Percentiles rank a stretch among this genome's conserved stretches.
Evolutionary conservation across 2,329 filamentous ascomycete species (phyloP).

Genomic region (Ilyonectria sp.): DNA sequence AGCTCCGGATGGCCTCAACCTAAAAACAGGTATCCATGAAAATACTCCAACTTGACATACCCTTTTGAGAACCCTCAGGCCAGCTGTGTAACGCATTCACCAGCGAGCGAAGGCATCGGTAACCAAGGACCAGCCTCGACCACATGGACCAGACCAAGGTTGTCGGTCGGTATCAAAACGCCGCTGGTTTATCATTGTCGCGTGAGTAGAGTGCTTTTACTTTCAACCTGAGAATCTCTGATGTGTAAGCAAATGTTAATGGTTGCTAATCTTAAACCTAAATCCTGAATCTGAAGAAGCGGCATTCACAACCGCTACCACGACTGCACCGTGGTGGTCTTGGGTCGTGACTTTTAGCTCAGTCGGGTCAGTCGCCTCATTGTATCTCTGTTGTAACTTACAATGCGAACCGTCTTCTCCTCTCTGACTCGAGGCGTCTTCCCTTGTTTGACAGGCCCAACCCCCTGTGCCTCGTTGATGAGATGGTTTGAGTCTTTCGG

Average conservation of each 20-base stretch:
- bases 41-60: background rate
- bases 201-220: background rate
- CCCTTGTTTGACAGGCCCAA: conserved; percentile 10
- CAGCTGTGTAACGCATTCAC: conserved; percentile 1
- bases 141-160: background rate
- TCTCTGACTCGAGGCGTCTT: background rate
- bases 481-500: background rate
- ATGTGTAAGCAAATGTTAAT: background rate
- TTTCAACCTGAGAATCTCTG: background rate
- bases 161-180: background rate
- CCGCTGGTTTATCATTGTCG: background rate
- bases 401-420: background rate
- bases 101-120: background rate
- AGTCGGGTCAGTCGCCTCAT: background rate
- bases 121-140: background rate
- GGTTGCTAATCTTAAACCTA: background rate
- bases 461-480: background rate
- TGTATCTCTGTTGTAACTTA: background rate
- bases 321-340: background rate
- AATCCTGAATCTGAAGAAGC: background rate
- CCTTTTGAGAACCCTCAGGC: conserved; percentile 12
- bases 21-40: background rate
- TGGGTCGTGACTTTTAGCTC: background rate
- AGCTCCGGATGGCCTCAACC: conserved; percentile 10
- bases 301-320: background rate